Base-by-base conservation (phyloP, 2,329 filamentous ascomycete genomes). In the Diaporthe sp. region DNA sequence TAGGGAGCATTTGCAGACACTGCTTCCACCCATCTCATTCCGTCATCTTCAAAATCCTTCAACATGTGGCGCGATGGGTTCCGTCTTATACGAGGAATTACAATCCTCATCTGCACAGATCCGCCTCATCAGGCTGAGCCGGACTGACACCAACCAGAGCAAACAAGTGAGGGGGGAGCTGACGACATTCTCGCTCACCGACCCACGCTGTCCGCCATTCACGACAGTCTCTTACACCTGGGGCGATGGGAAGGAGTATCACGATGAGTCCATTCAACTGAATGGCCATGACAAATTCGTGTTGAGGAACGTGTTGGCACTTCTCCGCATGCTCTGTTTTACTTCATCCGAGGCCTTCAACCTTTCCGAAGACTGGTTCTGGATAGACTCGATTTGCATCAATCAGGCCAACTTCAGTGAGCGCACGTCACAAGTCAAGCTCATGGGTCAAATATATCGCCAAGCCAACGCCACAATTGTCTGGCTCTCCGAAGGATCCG, bases 301-400 rank as follows among this genome's bases (percentile, higher is more conserved):
- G 7, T 13, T 72, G 22, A 44, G 39, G 19, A 75, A 46, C 15
- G 68, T 75, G 25, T 9, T 75, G n/a, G 46, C 73, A 0, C 58
- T 75, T 44, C 68, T 75, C 39, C 73, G 58, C 58, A 75, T 75
- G 73, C 25, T 75, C n/a, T 72, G 73, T 39, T 59, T 31, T 22
- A 42, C 42, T 22, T 37, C 39, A 12, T n/a, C 22, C 25, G 68
- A 57, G 15, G 39, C 28, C 2, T 58, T 74, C 19, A 19, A 65
- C 6, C 49, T 57, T 19, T 49, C 31, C 7, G n/a, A 74, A 2
- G 39, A 72, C 13, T 75, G 73, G 73, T 67, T 75, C 31, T 75
- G 73, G 73, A 75, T 75, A 37, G 73, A 75, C 58, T 75, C 73
- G 28, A 67, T 75, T 25, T 75, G 73, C 58, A 75, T 75, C 68